Percentiles rank a stretch among this genome's conserved stretches.
Conservation (phyloP, 768 basidiomycete genomes). For the Leccinellum rugosiceps region DNA sequence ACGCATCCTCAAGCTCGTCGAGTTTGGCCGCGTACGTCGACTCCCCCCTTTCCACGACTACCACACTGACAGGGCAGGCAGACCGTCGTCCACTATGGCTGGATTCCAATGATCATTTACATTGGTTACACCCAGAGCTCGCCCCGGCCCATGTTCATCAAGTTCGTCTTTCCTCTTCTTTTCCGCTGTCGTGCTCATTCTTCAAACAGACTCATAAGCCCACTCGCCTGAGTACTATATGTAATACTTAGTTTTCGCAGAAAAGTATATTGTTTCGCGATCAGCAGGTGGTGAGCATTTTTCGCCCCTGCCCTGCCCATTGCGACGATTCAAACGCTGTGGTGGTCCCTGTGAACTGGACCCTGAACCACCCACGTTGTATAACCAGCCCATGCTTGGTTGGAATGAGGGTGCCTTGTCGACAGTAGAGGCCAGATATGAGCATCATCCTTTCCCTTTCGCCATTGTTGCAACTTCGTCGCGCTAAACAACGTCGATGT, state of each 20-base stretch:
- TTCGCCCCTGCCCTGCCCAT: background rate
- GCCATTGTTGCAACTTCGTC: background rate
- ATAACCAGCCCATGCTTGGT: constrained; percentile 52
- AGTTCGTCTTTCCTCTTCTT: constrained; percentile 54
- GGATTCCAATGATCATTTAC: constrained; percentile 97
- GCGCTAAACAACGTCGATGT: constrained; percentile 4
- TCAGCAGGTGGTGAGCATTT: constrained; percentile 29
- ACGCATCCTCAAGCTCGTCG: constrained; percentile 76
- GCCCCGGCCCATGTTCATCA: constrained; percentile 93
- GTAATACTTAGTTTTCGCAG: constrained; percentile 27
- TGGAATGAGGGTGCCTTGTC: constrained; percentile 45
- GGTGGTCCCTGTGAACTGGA: constrained; percentile 45
- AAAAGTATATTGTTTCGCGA: constrained; percentile 9
- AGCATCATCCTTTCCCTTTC: constrained; percentile 30
- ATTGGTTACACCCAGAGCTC: constrained; percentile 90
- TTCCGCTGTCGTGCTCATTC: background rate
- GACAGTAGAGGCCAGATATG: constrained; percentile 91
- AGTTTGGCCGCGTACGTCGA: constrained; percentile 73
- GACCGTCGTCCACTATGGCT: constrained; percentile 91
- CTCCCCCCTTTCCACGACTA: background rate
- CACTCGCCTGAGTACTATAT: constrained; percentile 64
- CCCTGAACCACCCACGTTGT: constrained; percentile 32
- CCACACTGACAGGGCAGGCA: constrained; percentile 29
- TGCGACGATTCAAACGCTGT: constrained; percentile 62
- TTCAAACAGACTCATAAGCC: constrained; percentile 77